Percentiles rank a stretch among this genome's conserved stretches.
Evolutionary conservation across 495 filamentous ascomycete species (phyloP).

Genomic region (Aspergillus coremiiformis): DNA sequence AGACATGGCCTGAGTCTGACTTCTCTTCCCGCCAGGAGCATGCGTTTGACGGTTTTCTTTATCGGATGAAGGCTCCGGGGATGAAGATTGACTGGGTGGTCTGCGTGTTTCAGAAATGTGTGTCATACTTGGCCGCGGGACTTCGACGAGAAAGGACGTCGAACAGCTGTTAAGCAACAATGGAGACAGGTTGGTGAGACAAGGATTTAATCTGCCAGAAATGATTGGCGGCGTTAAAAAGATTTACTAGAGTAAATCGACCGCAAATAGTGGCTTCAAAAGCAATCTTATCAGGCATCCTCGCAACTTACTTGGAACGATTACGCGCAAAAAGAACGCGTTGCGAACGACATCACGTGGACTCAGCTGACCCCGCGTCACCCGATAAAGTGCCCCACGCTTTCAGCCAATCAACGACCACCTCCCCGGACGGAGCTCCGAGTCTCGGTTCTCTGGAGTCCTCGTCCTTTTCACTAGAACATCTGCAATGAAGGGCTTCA

Average conservation of each 20-base stretch:
- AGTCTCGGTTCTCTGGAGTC: too few relatives aligned
- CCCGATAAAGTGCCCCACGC: not conserved
- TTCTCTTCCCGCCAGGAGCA: constrained; percentile 19
- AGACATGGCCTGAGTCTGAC: constrained; percentile 24
- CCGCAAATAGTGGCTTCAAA: not conserved
- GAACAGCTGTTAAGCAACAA: constrained; percentile 1
- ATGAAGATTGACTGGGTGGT: constrained; percentile 29
- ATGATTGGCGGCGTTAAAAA: not conserved
- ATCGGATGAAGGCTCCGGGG: constrained; percentile 42
- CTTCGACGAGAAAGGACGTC: constrained; percentile 2
- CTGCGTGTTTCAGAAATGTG: constrained; percentile 11
- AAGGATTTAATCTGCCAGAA: not conserved
- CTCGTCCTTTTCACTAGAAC: too few relatives aligned
- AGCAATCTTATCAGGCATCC: not conserved
- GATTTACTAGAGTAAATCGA: not conserved
- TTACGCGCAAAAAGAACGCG: constrained; percentile 4
- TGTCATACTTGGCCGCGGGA: constrained; percentile 24
- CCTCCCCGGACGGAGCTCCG: constrained; percentile 5
- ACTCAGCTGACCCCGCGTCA: constrained; percentile 10
- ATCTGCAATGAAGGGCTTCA: not conserved
- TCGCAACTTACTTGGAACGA: not conserved
- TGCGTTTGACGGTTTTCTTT: constrained; percentile 47
- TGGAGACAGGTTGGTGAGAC: not conserved
- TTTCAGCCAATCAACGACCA: constrained; percentile 2
- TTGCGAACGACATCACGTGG: constrained; percentile 4